Evolutionary conservation across 176 grass and related monocot genomes (phyloP), one percentile per base, ranked within the genome.

Genomic region (Hyparrhenia diplandra): DNA sequence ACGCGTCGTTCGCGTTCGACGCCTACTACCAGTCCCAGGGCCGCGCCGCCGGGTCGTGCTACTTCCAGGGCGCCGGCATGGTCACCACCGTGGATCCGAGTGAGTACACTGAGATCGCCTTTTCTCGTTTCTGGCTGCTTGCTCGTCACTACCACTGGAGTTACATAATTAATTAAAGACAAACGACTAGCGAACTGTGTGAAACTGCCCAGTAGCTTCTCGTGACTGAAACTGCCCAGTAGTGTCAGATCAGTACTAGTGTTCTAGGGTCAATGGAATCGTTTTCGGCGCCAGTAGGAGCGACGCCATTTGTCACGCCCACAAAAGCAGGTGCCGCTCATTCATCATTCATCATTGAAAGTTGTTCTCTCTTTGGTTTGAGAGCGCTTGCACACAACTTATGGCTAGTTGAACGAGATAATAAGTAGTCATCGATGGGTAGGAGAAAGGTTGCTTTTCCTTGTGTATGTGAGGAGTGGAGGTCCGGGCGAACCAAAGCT

Each of bases 81-180:
- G 82, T 99, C 93, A 95, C 93, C 80, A 95, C 96, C 73, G 90
- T 89, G 6, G 93, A 99, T 79, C 96, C 96, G 10, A 99, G 96
- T 99, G 74, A 95, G 90, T 90, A 46, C 16, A 4, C 42, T 90
- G n/a, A 40, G 13, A 4, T 67, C 29, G 28, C 43, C 10, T 34
- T 14, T 6, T 24, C 5, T 20, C 13, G 8, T 0, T 3, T 3
- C 21, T 45, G 41, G 41, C 41, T 14, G 6, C 12, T 31, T 4
- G 37, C 39, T 9, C 40, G 40, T 46, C 24, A 6, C 13, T 55
- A 55, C 51, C 0, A 47, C 45, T 47, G 45, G 45, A 47, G 45
- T 46, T 41, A 27, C 24, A 60, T 25, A 25, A 12, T 71, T 47
- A 47, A 17, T 51, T 18, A 57, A 57, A 23, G 54, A 57, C 54